A percentile compares a stretch with the other conserved stretches of the same genome.
Conservation (phyloP, 2,329 filamentous ascomycete species). For the Alternaria atra region DNA sequence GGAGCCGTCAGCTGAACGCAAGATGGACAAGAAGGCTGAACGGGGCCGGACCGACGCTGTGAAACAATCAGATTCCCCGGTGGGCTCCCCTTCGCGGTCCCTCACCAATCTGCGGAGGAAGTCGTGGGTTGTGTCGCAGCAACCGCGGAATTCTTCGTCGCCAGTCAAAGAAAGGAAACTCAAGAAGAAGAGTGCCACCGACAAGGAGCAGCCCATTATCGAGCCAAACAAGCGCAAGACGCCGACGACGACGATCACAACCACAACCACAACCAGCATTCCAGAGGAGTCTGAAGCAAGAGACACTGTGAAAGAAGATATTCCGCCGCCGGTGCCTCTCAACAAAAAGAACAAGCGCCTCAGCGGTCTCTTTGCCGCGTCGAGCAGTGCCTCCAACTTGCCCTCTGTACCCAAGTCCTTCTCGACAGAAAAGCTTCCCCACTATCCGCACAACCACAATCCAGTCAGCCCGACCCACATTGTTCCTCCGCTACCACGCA, state of each 20-base stretch:
- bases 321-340: conserved; percentile 32
- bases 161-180: conserved; percentile 27
- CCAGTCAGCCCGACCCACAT: conserved; percentile 43
- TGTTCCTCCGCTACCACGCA: conserved; percentile 55
- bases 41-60: conserved; percentile 37
- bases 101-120: conserved; percentile 48
- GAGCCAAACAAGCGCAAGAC: conserved; percentile 41
- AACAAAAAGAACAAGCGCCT: conserved; percentile 50
- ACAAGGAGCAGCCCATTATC: conserved; percentile 25
- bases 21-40: conserved; percentile 35
- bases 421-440: conserved; percentile 58
- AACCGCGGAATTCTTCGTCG: conserved; percentile 22
- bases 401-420: conserved; percentile 59
- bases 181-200: conserved; percentile 26
- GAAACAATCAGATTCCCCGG: conserved; percentile 37
- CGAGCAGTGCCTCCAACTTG: conserved; percentile 44
- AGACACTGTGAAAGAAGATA: conserved; percentile 34
- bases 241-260: conserved; percentile 23
- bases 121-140: conserved; percentile 45
- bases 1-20: conserved; percentile 43
- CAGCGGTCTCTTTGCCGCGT: conserved; percentile 43
- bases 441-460: conserved; percentile 45
- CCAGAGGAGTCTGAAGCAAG: conserved; percentile 40
- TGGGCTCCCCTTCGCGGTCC: conserved; percentile 42
- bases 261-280: conserved; percentile 38